Base-by-base conservation (phyloP, 2,329 filamentous ascomycete genomes). In the Tolypocladium nubicola region DNA sequence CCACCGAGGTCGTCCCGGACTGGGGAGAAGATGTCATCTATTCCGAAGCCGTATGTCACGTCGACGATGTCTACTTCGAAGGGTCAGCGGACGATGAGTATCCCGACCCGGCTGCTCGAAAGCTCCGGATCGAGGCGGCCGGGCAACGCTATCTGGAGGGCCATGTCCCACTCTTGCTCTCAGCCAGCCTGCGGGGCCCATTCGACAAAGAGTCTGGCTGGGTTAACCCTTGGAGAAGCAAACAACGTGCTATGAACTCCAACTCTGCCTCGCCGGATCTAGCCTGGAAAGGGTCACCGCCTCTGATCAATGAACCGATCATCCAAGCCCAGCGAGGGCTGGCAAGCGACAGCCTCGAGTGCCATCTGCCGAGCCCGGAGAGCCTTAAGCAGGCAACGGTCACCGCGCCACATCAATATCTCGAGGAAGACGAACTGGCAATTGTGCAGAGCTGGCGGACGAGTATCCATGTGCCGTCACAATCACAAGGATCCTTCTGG, bases 101-200 rank as follows among this genome's bases (percentile, higher is more conserved):
- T 60, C 70, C 76, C 14, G 68, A 66, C 23, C 69, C 79, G 4
- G 72, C 72, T 38, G 68, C 74, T 3, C 76, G 80, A 66, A 76
- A 76, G 33, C 68, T 73, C 26, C 77, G 82, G 59, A 83, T 85
- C 58, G 84, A 88, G 66, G 69, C 74, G 0, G 79, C 85, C 14
- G 86, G 82, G 1, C 71, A 76, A 38, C 75, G 77, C 39, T 89
- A 80, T 62, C 71, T 88, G 41, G 70, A 75, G 8, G 87, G 86
- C 0, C 71, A 76, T 37, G 66, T 76, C 2, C 78, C 86, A 0
- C 65, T 79, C 30, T 74, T 91, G 3, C 67, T 85, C 3, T 86
- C 87, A 14, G 80, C 86, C 8, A 70, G 72, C 7, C 72, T 89
- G 3, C 77, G 72, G 59, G 87, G 86, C 0, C 87, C 86, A 0